Evolutionary conservation across 1,139 yeast genomes (phyloP).

Genomic region (Yamadazyma jaroonii): DNA sequence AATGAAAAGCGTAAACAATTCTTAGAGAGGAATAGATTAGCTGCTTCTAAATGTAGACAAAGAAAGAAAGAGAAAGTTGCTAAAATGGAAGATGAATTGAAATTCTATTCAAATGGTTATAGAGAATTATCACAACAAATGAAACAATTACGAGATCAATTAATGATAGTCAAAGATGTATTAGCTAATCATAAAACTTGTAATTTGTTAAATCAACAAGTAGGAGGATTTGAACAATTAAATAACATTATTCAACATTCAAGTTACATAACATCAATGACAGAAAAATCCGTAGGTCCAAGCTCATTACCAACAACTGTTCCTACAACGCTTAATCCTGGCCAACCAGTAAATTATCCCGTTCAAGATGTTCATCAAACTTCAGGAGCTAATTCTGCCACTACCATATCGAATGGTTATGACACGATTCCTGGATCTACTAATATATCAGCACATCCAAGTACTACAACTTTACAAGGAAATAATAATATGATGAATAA

Average conservation of each 20-base stretch:
- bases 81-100: constrained; percentile 76
- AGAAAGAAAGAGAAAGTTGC: constrained; percentile 87
- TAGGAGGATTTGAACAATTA: constrained; percentile 39
- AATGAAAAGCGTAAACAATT: constrained; percentile 74
- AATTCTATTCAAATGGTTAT: constrained; percentile 69
- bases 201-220: constrained; percentile 28
- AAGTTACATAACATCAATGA: constrained; percentile 18
- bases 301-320: constrained; percentile 19
- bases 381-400: constrained; percentile 11
- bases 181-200: constrained; percentile 40
- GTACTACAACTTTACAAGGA: constrained; percentile 27
- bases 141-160: constrained; percentile 54
- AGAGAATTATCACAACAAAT: constrained; percentile 62
- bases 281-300: constrained; percentile 16
- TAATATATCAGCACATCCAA: constrained; percentile 19
- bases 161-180: constrained; percentile 47
- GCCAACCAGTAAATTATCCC: constrained; percentile 9
- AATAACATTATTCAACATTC: constrained; percentile 32
- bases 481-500: background rate
- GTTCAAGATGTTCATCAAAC: constrained; percentile 10
- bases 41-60: constrained; percentile 94
- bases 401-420: constrained; percentile 11
- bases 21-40: constrained; percentile 87
- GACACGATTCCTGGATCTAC: constrained; percentile 11
- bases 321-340: constrained; percentile 16